A percentile compares a stretch with the other conserved stretches of the same genome.
These are phyloP conservation scores for Podila minutissima DNA, from an alignment of 192 early-diverging fungal genomes.

Conservation along the genomic window DNA sequence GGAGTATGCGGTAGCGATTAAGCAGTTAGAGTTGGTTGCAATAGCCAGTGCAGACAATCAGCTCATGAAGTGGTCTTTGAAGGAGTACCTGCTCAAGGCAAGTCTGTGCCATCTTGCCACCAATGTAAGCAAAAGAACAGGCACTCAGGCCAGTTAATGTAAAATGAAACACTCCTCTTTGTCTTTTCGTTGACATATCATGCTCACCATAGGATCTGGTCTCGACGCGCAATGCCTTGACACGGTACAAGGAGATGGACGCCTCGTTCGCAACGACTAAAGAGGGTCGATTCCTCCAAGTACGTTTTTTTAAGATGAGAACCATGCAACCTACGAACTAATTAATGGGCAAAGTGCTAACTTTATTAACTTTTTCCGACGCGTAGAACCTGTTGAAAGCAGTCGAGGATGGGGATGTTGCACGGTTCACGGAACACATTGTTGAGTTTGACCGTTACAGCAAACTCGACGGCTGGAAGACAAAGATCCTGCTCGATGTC, in stretches of 20 bases:
- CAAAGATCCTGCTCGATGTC: constrained; percentile 85
- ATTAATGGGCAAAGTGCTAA: background rate
- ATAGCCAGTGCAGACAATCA: constrained; percentile 85
- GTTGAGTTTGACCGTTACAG: constrained; percentile 88
- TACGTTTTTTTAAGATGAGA: constrained; percentile 9
- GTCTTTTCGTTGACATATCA: background rate
- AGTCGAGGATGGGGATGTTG: constrained; percentile 80
- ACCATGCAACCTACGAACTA: background rate
- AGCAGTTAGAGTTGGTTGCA: constrained; percentile 91
- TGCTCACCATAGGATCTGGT: constrained; percentile 71
- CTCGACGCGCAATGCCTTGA: constrained; percentile 75
- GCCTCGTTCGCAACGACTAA: constrained; percentile 83
- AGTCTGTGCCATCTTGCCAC: constrained; percentile 90
- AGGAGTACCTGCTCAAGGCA: constrained; percentile 97
- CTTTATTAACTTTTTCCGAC: background rate
- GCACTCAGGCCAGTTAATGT: background rate
- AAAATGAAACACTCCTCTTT: background rate
- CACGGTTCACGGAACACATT: constrained; percentile 84
- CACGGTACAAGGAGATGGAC: constrained; percentile 90
- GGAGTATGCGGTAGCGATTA: constrained; percentile 89
- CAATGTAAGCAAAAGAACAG: constrained; percentile 56
- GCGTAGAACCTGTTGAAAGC: constrained; percentile 73
- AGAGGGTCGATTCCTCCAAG: constrained; percentile 83
- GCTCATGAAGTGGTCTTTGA: constrained; percentile 94
- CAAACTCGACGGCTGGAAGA: constrained; percentile 98